These are phyloP conservation scores for Pichia cabralensis DNA, from an alignment of 805 yeast genomes.

Conservation along the genomic window DNA sequence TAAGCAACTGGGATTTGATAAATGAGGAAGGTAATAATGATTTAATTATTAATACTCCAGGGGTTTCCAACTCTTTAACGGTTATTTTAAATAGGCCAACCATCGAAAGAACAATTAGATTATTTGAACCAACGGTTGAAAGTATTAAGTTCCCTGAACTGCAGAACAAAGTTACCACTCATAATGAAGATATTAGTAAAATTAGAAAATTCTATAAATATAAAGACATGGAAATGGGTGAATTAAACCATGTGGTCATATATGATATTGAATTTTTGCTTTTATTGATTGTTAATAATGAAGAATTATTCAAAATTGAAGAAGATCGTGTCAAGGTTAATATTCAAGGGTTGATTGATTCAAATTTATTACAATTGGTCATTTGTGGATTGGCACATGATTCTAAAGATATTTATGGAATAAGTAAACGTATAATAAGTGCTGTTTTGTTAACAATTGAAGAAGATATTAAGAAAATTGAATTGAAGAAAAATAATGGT, in stretches of 20 bases:
- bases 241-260: slow-evolving; percentile 16
- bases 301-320: slow-evolving; percentile 39
- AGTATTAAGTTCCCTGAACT: slow-evolving; percentile 22
- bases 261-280: slow-evolving; percentile 71
- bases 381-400: slow-evolving; percentile 36
- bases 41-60: slow-evolving; percentile 33
- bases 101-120: slow-evolving; percentile 37
- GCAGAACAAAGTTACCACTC: slow-evolving; percentile 1
- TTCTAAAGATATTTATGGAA: slow-evolving; percentile 19
- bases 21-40: slow-evolving; percentile 32
- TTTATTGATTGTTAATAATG: slow-evolving; percentile 50
- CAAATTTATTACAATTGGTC: slow-evolving; percentile 42
- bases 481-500: slow-evolving; percentile 6
- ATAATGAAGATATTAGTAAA: slow-evolving; percentile 6
- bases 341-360: slow-evolving; percentile 45
- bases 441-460: slow-evolving; percentile 36
- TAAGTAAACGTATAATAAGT: slow-evolving; percentile 35
- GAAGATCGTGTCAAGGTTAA: slow-evolving; percentile 30
- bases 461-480: slow-evolving; percentile 24
- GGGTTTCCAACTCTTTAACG: slow-evolving; percentile 30
- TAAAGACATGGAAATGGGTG: slow-evolving; percentile 9
- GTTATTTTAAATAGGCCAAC: slow-evolving; percentile 41
- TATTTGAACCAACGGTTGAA: slow-evolving; percentile 21
- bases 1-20: slow-evolving; percentile 52
- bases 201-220: slow-evolving; percentile 23